Conservation (phyloP, 176 grass and related monocot genomes). For the Ampelocalamus luodianensis region DNA sequence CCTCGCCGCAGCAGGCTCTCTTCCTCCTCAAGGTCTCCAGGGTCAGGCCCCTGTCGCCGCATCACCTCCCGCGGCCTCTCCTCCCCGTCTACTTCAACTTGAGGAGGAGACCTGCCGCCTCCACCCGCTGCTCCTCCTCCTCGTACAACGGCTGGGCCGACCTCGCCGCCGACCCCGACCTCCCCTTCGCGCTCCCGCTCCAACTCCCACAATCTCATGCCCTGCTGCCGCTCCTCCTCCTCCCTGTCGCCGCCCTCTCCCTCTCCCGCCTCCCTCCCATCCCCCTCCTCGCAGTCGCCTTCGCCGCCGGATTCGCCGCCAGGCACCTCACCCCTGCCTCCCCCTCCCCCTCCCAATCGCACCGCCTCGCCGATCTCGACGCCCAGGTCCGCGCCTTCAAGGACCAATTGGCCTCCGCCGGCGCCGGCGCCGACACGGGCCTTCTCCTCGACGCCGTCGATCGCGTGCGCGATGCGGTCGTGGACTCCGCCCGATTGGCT, state of each 20-base stretch:
- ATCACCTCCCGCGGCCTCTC: neutral
- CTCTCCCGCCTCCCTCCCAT: slow-evolving; percentile 52
- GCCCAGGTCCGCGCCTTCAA: slow-evolving; percentile 50
- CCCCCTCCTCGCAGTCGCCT: slow-evolving; percentile 62
- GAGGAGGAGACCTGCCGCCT: neutral
- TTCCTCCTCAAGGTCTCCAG: too few species aligned
- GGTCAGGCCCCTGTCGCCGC: neutral
- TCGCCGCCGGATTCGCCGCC: slow-evolving; percentile 63
- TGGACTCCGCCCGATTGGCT: slow-evolving; percentile 12
- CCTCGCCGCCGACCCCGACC: slow-evolving; percentile 43
- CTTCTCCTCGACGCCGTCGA: slow-evolving; percentile 53
- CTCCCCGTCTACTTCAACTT: neutral
- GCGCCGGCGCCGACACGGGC: neutral
- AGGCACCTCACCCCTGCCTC: slow-evolving; percentile 43
- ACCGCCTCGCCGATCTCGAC: slow-evolving; percentile 62
- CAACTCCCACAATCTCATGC: neutral
- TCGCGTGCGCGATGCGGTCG: slow-evolving; percentile 44
- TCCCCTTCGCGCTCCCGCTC: neutral
- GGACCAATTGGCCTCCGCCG: slow-evolving; percentile 23
- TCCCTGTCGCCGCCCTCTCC: slow-evolving; percentile 50
- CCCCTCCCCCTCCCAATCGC: slow-evolving; percentile 11
- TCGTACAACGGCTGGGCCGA: slow-evolving; percentile 79
- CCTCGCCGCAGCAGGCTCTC: too few species aligned
- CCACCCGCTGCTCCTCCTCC: slow-evolving; percentile 7
- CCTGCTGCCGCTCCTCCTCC: slow-evolving; percentile 40